Evolutionary conservation across 371 early-diverging fungal genomes (phyloP), one percentile per base, ranked within the genome.

Genomic region (Mucor racemosus): DNA sequence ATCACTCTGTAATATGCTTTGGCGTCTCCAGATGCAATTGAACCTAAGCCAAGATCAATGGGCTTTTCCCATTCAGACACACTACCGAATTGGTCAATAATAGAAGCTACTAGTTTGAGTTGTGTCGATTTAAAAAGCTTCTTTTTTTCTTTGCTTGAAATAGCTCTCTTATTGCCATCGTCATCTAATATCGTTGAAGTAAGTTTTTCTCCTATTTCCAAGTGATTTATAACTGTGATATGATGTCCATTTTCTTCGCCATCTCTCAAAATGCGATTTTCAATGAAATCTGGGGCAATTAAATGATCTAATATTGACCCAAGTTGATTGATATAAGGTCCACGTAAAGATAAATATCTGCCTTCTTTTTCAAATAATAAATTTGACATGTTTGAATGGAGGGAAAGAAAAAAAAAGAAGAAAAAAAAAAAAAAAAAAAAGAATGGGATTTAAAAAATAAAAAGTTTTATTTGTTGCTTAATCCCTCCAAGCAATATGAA

Each of bases 401-500:
- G 26, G 3, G 26, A 26, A 26, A 3, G 13, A 54, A 33, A 33
- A 19, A 56, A 17, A 35, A 35, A 55, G 5, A 36, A 56, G n/a
- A 35, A 56, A 56, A 8, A 56, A 56, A 15, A 36, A 17, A 35
- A 35, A 35, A 53, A 26, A 38, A 38, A 11, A 38, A 9, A 38
- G 9, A 21, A 53, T 21, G 53, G 53, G 53, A 21, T 53, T 53
- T 14, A 26, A 53, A 46, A 17, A 26, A 26, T n/a, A 26, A 26
- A 26, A 26, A 26, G 26, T 46, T 46, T 46, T 46, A n/a, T 53
- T 48, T 50, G 11, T 26, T 26, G 26, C 15, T 4, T 50, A 46
- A 38, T 87, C 85, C 76, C 97, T 82, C 98, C 98, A 97, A 35
- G 92, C 90, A 35, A 96, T 92, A 74, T 91, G 87, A 4, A 97